A percentile compares a stretch with the other conserved stretches of the same genome.
Evolutionary conservation across 768 basidiomycete species (phyloP).

Genomic region (Lentinus brumalis): DNA sequence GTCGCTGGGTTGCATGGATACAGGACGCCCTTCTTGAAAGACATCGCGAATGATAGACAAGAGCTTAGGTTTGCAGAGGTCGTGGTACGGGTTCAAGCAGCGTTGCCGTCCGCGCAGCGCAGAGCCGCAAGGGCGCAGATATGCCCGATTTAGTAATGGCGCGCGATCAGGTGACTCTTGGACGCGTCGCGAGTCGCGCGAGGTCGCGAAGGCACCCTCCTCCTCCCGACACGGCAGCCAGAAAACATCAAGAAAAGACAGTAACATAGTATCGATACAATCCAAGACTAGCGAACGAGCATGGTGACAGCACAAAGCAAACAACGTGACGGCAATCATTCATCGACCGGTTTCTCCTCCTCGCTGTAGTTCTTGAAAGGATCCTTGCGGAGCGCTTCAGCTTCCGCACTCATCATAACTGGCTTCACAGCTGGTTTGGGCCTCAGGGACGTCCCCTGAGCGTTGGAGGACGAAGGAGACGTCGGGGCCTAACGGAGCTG

Average conservation of each 20-base stretch:
- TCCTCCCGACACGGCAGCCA: background rate
- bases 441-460: constrained; percentile 68
- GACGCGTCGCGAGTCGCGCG: constrained; percentile 14
- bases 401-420: constrained; percentile 55
- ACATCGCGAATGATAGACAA: constrained; percentile 40
- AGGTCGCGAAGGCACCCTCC: background rate
- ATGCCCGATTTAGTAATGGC: constrained; percentile 18
- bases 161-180: constrained; percentile 16
- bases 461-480: constrained; percentile 33
- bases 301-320: background rate
- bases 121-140: constrained; percentile 11
- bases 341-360: constrained; percentile 22
- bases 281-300: background rate
- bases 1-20: constrained; percentile 75
- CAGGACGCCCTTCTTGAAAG: constrained; percentile 48
- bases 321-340: background rate
- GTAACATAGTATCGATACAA: background rate
- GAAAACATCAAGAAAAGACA: background rate
- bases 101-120: background rate
- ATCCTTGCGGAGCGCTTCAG: constrained; percentile 76
- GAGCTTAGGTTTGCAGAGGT: background rate
- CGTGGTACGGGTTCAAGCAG: background rate
- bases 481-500: constrained; percentile 27
- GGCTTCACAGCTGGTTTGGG: constrained; percentile 52
- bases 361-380: constrained; percentile 75